Base-by-base conservation (phyloP, 257 asterid genomes). In the Rubia yunnanensis region DNA sequence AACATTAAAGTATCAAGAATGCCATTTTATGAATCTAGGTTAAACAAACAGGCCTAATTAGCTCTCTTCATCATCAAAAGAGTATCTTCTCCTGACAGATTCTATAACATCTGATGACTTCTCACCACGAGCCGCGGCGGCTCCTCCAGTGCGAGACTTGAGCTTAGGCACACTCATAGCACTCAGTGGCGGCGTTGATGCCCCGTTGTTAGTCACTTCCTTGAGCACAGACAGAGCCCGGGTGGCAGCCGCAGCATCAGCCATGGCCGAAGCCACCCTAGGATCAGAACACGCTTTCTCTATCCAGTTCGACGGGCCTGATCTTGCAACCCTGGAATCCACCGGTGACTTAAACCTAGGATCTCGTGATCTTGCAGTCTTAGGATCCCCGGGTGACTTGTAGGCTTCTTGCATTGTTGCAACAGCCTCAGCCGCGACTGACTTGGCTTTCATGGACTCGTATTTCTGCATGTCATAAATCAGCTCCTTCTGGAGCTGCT, bases 401-500 rank as follows among this genome's bases (percentile, higher is more conserved):
- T 50, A 71, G 4, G 74, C 57, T 34, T 75, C 86, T 73, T 84
- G 84, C 81, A 78, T 66, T 54, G 83, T 70, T 3, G 83, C 85
- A n/a, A 77, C 82, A 58, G 87, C 87, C 70, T 88, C 92, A 31
- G 83, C 84, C 26, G 91, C 98, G 10, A 79, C 70, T 0, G 80
- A 71, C 66, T 79, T 89, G 35, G 88, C 94, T 60, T 83, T 85
- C 85, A 72, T 67, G 39, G 90, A 58, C 36, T 92, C 97, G 14
- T 85, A 84, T 64, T 81, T 92, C 64, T 92, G 88, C 79, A 92
- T 92, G 80, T 92, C 97, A 55, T 92, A 87, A 9, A 87, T 55
- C 63, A 92, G 97, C 53, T 89, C 97, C 72, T 86, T 92, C 80
- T 90, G 96, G 20, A 92, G 95, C 79, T 89, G 99, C 24, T 70